Base-by-base conservation (phyloP, 108 stramenopile species). In the Nitzschia putrida region DNA sequence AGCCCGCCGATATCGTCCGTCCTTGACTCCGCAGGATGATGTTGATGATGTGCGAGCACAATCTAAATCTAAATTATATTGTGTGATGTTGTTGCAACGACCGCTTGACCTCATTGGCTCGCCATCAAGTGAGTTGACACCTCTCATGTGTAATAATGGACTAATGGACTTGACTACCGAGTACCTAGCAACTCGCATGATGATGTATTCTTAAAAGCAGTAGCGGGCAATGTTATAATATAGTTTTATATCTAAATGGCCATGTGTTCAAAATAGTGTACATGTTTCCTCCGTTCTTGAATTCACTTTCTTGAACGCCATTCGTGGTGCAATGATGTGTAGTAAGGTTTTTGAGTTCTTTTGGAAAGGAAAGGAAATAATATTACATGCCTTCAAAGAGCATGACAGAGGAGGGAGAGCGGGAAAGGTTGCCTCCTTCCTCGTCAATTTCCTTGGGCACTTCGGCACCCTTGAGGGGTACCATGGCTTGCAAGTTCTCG, bases 321-420 rank as follows among this genome's bases (percentile, higher is more conserved):
- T 45, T 64, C 26, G 23, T 56, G 23, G 23, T n/a, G n/a, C n/a
- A n/a, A 22, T 53, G 59, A 47, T 60, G 58, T 70, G 59, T 58
- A 70, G 50, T 41, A 60, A 34, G 26, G 40, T 58, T 60, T 56
- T 50, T 70, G 47, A 57, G 59, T 60, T 70, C 58, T 59, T 51
- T 59, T 47, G 69, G 51, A 56, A 57, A 58, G 16, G 58, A 51
- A 26, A 22, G 52, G 14, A 40, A n/a, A 45, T 47, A 47, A 47
- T 45, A 45, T 73, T 73, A 73, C 53, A 73, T 57, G 56, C 53
- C 49, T 25, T 83, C 79, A 83, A 87, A 76, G 59, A 89, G 76
- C 85, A 85, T 85, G 43, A 83, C 76, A 21, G 79, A 80, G 25
- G 85, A 85, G 45, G 85, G 82, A 23, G 85, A 85, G 10, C 85